Conservation (phyloP, 495 filamentous ascomycete species). For the Aspergillus saccharolyticus region DNA sequence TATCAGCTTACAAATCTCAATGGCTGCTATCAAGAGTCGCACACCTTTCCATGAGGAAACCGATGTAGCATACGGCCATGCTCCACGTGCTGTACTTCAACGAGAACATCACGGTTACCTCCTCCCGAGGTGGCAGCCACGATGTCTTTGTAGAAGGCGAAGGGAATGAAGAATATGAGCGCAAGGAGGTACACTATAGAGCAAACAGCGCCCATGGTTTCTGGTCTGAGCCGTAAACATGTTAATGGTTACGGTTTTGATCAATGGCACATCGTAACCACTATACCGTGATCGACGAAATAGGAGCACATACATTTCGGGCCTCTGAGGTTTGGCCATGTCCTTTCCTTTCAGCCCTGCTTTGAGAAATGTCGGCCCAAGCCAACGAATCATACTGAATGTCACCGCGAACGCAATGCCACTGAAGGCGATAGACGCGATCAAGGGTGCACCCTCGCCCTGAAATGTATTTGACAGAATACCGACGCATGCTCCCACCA, state of each 20-base stretch:
- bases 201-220: constrained; percentile 96
- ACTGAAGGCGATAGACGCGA: constrained; percentile 82
- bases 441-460: constrained; percentile 81
- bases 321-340: constrained; percentile 69
- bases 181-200: constrained; percentile 85
- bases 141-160: constrained; percentile 97
- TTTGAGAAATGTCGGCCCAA: constrained; percentile 83
- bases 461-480: constrained; percentile 77
- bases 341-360: constrained; percentile 90
- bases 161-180: constrained; percentile 89
- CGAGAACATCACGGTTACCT: constrained; percentile 80
- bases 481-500: constrained; percentile 64
- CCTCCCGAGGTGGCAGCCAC: constrained; percentile 93
- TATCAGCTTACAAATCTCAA: not conserved
- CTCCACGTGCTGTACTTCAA: constrained; percentile 61
- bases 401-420: constrained; percentile 74
- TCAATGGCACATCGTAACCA: not conserved
- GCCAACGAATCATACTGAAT: constrained; percentile 86
- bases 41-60: constrained; percentile 90
- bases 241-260: constrained; percentile 16
- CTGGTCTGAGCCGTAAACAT: constrained; percentile 52
- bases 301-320: constrained; percentile 60
- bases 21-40: constrained; percentile 7
- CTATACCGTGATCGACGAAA: not conserved
- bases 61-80: constrained; percentile 76